These are phyloP conservation scores for Aspergillus intermedius DNA, from an alignment of 2,329 filamentous ascomycete genomes.

Conservation along the genomic window DNA sequence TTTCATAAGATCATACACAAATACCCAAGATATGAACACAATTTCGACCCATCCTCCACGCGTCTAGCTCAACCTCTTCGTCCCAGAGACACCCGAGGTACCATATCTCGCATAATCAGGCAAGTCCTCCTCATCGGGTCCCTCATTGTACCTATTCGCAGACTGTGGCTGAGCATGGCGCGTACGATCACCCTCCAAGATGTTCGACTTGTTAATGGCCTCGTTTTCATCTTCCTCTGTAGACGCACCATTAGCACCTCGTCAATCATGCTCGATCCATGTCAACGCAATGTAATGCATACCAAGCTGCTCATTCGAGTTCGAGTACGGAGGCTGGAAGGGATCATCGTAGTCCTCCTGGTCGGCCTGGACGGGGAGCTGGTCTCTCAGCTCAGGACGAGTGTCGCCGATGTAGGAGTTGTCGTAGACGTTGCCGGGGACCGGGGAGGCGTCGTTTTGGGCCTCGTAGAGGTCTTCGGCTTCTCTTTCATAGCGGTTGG, in stretches of 20 bases:
- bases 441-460: constrained; percentile 21
- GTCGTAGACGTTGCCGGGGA: constrained; percentile 15
- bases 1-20: not conserved
- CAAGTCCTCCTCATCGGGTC: constrained; percentile 18
- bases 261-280: not conserved
- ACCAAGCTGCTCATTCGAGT: constrained; percentile 24
- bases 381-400: constrained; percentile 4
- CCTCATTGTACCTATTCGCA: constrained; percentile 16
- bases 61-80: not conserved
- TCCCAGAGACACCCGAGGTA: constrained; percentile 1
- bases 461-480: constrained; percentile 24
- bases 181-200: constrained; percentile 16
- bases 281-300: constrained; percentile 5
- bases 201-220: constrained; percentile 16
- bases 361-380: constrained; percentile 20
- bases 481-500: constrained; percentile 17
- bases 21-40: not conserved
- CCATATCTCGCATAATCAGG: constrained; percentile 8
- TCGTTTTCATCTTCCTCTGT: constrained; percentile 17
- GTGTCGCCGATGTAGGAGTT: constrained; percentile 20
- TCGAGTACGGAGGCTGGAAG: constrained; percentile 23
- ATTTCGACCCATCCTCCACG: not conserved
- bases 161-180: constrained; percentile 19
- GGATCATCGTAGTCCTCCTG: constrained; percentile 19
- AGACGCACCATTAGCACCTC: not conserved